Evolutionary conservation across 2,329 filamentous ascomycete genomes (phyloP).

Genomic region (Alternaria consortialis): DNA sequence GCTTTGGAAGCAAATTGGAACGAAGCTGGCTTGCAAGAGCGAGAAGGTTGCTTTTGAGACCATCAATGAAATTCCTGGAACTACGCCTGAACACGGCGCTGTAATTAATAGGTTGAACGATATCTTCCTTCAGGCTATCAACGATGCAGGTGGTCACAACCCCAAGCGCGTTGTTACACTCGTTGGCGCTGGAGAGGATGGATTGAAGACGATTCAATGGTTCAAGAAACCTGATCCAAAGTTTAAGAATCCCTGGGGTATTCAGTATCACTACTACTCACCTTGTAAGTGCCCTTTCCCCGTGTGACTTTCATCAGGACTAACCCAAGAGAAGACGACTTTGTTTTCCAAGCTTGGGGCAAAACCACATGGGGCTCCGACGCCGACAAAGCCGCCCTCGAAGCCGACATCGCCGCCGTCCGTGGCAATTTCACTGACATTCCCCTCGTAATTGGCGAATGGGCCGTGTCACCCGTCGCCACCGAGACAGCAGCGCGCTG

Average conservation of each 20-base stretch:
- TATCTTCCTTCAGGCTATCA: constrained; percentile 65
- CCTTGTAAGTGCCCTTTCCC: constrained; percentile 56
- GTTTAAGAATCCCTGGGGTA: constrained; percentile 65
- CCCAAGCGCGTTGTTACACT: constrained; percentile 64
- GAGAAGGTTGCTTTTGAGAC: constrained; percentile 65
- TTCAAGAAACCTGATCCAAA: constrained; percentile 59
- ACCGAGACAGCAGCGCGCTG: constrained; percentile 66
- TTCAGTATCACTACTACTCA: constrained; percentile 70
- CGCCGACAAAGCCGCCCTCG: constrained; percentile 60
- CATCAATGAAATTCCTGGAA: constrained; percentile 67
- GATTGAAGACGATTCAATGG: constrained; percentile 63
- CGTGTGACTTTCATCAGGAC: neutral
- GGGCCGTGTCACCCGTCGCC: constrained; percentile 59
- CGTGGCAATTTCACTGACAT: constrained; percentile 65
- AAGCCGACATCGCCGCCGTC: constrained; percentile 61
- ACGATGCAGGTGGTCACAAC: constrained; percentile 65
- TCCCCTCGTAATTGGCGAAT: constrained; percentile 67
- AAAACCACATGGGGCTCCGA: constrained; percentile 68
- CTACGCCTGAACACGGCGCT: constrained; percentile 60
- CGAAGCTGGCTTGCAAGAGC: constrained; percentile 64
- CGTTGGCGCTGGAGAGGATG: constrained; percentile 62
- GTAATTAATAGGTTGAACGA: constrained; percentile 65
- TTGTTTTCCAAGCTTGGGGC: constrained; percentile 61
- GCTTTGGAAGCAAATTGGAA: constrained; percentile 67
- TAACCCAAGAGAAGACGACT: constrained; percentile 36